Evolutionary conservation across 2,329 filamentous ascomycete species (phyloP).

Genomic region (Didymella exigua): DNA sequence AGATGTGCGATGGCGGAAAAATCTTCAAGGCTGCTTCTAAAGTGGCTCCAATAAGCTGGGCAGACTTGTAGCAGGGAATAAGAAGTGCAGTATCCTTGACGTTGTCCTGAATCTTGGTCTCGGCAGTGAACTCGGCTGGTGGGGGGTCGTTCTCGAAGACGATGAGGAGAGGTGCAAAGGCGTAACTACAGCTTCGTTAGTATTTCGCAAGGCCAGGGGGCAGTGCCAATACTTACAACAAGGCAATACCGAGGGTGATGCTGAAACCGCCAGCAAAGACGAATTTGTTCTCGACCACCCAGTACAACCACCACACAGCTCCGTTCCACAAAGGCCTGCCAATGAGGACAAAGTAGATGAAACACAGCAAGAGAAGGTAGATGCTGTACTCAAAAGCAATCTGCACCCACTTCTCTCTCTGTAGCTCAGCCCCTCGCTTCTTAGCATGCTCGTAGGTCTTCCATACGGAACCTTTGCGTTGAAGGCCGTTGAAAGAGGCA

Average conservation of each 20-base stretch:
- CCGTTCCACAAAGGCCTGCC: slow-evolving; percentile 56
- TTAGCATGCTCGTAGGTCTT: slow-evolving; percentile 35
- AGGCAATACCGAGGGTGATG: slow-evolving; percentile 49
- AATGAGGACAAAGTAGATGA: slow-evolving; percentile 56
- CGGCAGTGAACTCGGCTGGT: slow-evolving; percentile 20
- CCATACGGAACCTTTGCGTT: slow-evolving; percentile 23
- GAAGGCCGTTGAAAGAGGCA: slow-evolving; percentile 17
- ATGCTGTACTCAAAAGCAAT: slow-evolving; percentile 48
- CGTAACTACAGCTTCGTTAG: slow-evolving; percentile 19
- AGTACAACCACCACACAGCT: slow-evolving; percentile 52
- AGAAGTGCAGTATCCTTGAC: slow-evolving; percentile 50
- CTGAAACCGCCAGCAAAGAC: slow-evolving; percentile 50
- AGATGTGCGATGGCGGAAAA: slow-evolving; percentile 55
- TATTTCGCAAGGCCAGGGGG: neutral
- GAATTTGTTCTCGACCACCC: slow-evolving; percentile 49
- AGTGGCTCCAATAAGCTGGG: slow-evolving; percentile 50
- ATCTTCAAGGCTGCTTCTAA: slow-evolving; percentile 54
- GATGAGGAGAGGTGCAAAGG: slow-evolving; percentile 40
- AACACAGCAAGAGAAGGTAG: slow-evolving; percentile 44
- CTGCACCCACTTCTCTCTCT: slow-evolving; percentile 46
- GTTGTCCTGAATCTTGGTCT: slow-evolving; percentile 33
- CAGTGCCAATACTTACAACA: slow-evolving; percentile 33
- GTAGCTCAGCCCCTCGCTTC: slow-evolving; percentile 25
- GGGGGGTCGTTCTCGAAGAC: slow-evolving; percentile 43
- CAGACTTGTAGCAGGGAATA: slow-evolving; percentile 58